Percentiles rank a stretch among this genome's conserved stretches.
Evolutionary conservation across 2,329 filamentous ascomycete species (phyloP).

Genomic region (Teratosphaeria epicoccoides): DNA sequence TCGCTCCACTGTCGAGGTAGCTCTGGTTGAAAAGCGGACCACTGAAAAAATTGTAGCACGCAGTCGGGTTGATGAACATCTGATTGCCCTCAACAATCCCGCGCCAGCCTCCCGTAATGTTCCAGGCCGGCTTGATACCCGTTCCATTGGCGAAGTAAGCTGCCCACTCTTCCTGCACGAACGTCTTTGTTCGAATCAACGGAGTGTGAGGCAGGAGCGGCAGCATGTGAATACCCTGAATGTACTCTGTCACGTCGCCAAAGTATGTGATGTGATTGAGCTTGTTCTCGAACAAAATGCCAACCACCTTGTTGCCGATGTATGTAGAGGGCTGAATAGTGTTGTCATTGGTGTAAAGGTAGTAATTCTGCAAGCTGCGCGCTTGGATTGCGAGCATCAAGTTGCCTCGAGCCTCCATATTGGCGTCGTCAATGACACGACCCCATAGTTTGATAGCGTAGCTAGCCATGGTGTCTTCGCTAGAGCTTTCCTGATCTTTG

Average conservation of each 20-base stretch:
- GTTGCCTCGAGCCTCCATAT: constrained; percentile 70
- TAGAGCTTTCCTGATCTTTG: constrained; percentile 79
- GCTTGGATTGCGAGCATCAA: constrained; percentile 72
- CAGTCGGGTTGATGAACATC: constrained; percentile 60
- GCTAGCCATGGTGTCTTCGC: constrained; percentile 77
- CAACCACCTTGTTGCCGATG: constrained; percentile 62
- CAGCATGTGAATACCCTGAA: constrained; percentile 70
- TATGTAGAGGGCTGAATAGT: constrained; percentile 63
- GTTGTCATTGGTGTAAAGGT: constrained; percentile 65
- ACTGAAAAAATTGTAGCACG: constrained; percentile 66
- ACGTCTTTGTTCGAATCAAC: constrained; percentile 54
- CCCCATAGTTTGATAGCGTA: constrained; percentile 96
- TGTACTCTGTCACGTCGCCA: constrained; percentile 37
- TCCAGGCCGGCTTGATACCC: constrained; percentile 26
- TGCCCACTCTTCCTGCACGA: constrained; percentile 76
- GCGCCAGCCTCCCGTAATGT: constrained; percentile 59
- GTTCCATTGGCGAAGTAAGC: constrained; percentile 58
- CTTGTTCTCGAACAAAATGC: constrained; percentile 79
- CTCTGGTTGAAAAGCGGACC: constrained; percentile 51
- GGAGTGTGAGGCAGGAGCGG: constrained; percentile 60
- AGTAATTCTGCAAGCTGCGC: constrained; percentile 67
- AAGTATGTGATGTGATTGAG: constrained; percentile 90
- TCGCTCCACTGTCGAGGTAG: constrained; percentile 74
- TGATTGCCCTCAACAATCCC: constrained; percentile 76
- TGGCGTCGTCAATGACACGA: constrained; percentile 58